Evolutionary conservation across 495 filamentous ascomycete species (phyloP), one percentile per base, ranked within the genome.

Genomic region (Xylaria intraflava): DNA sequence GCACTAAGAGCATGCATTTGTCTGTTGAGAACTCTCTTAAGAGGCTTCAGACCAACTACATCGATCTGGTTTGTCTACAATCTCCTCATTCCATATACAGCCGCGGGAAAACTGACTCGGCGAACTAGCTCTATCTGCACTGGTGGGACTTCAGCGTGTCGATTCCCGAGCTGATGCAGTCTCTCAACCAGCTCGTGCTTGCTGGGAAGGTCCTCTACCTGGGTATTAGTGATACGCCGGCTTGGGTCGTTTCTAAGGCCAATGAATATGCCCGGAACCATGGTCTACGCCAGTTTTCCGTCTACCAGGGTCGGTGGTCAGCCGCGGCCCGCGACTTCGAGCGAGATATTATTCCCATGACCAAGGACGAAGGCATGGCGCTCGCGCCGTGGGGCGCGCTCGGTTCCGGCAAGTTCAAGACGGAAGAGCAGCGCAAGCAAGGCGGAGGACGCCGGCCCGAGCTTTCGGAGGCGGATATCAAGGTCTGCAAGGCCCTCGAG

Each of bases 141-240:
- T 83, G 75, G 77, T 89, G 84, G 83, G 84, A 88, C 57, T 72
- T 59, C 40, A 68, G 67, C 35, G 80, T 78, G 19, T 74, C 74
- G 6, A 83, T 89, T 51, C 78, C 80, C 16, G 85, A 89, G 61
- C 53, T 88, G 7, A 89, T 89, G 85, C 81, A 84, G 30, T 72
- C 73, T 0, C 76, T 89, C 10, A 81, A 88, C 65, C 62, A 68
- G 43, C 65, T 87, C 2, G 79, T 87, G 17, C 40, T 56, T 0
- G 50, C 72, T 22, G 83, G 85, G 20, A 87, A 88, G 65, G 85
- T 88, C 0, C 65, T 88, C 4, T 88, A 88, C 53, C 76, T 89
- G 0, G 86, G 85, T 27, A 70, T 87, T 56, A 79, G 73, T 31
- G 86, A 89, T 59, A 80, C 83, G 0, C 84, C 83, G 0, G 84